phyloP scores from a whole-genome alignment of 768 basidiomycete species.

The Termitomyces sp. region DNA sequence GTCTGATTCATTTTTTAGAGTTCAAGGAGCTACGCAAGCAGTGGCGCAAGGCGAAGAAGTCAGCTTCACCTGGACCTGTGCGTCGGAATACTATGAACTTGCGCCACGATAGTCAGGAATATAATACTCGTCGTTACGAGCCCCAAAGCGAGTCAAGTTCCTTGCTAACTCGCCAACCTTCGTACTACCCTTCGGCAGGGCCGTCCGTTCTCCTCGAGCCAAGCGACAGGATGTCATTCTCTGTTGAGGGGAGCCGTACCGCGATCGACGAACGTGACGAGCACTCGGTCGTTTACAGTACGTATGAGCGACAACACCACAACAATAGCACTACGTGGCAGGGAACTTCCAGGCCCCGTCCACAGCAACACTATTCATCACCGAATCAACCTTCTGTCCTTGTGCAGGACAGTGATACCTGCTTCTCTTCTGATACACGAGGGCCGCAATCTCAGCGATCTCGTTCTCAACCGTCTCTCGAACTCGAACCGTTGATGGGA shows the following conservation, averaged over 20 bases:
- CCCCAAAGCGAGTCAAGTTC: constrained; percentile 16
- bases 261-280: constrained; percentile 28
- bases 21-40: constrained; percentile 97
- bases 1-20: constrained; percentile 45
- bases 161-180: constrained; percentile 19
- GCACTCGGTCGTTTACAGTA: constrained; percentile 16
- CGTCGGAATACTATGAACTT: constrained; percentile 27
- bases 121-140: constrained; percentile 24
- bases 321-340: constrained; percentile 30
- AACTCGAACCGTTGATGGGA: constrained; percentile 18
- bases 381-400: constrained; percentile 16
- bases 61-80: constrained; percentile 30
- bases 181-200: constrained; percentile 21
- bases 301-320: constrained; percentile 25
- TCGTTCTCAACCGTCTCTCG: constrained; percentile 18
- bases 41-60: constrained; percentile 94
- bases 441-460: constrained; percentile 10
- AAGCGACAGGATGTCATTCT: constrained; percentile 22
- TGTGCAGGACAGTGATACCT: constrained; percentile 18
- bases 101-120: constrained; percentile 27
- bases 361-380: constrained; percentile 21
- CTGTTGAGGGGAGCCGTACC: constrained; percentile 28
- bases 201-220: constrained; percentile 20
- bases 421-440: constrained; percentile 22
- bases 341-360: constrained; percentile 18